Conservation (phyloP, 192 early-diverging fungal species). For the Neocallimastix lanati region DNA sequence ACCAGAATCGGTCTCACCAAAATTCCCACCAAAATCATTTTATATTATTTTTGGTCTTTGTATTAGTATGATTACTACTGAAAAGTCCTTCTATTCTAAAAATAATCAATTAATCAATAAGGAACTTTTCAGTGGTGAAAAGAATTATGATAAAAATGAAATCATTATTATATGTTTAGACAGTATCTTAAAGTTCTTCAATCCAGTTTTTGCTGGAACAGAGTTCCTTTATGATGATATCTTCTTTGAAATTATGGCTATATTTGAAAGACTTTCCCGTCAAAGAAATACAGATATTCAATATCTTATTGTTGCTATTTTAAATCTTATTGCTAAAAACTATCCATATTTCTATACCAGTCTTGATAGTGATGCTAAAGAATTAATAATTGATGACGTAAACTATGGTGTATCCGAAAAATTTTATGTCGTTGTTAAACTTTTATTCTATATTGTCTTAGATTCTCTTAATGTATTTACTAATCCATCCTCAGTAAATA, state of each 20-base stretch:
- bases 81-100: neutral
- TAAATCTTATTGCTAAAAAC: neutral
- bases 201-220: neutral
- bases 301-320: neutral
- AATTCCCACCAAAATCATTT: slow-evolving; percentile 17
- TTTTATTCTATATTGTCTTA: neutral
- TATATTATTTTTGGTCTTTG: slow-evolving; percentile 55
- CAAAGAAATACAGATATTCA: neutral
- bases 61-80: slow-evolving; percentile 9
- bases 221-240: neutral
- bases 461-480: neutral
- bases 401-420: neutral
- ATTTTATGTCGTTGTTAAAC: neutral
- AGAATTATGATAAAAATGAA: neutral
- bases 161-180: neutral
- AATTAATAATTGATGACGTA: neutral
- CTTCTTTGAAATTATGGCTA: neutral
- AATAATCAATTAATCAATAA: neutral
- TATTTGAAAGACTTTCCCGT: neutral
- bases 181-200: neutral
- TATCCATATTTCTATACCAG: neutral
- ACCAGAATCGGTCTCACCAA: neutral
- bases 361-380: neutral
- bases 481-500: neutral
- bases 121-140: neutral